phyloP scores from a whole-genome alignment of 2,329 filamentous ascomycete species.

The Sporothrix pallida region DNA sequence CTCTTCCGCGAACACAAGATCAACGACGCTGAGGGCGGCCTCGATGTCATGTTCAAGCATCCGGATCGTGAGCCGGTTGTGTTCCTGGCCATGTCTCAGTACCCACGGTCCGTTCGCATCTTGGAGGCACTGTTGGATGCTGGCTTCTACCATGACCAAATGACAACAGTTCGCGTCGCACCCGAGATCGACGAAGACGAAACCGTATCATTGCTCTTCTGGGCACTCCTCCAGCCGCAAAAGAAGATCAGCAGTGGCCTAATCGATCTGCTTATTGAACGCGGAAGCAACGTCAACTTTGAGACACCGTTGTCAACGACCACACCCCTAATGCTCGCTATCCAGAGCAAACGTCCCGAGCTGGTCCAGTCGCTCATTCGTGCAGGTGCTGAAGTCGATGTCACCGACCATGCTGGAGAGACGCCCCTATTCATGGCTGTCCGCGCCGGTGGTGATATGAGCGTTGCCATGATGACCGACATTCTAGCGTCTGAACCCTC shows the following conservation, averaged over 20 bases:
- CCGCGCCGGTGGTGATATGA: conserved; percentile 58
- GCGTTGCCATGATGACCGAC: conserved; percentile 59
- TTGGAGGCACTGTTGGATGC: conserved; percentile 60
- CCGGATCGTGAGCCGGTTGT: conserved; percentile 55
- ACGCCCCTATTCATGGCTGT: conserved; percentile 67
- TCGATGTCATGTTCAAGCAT: conserved; percentile 58
- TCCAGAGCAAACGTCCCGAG: conserved; percentile 61
- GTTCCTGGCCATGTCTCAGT: conserved; percentile 59
- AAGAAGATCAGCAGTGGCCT: conserved; percentile 65
- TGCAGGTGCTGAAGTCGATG: conserved; percentile 65
- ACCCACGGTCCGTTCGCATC: conserved; percentile 61
- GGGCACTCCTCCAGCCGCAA: conserved; percentile 67
- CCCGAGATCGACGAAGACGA: conserved; percentile 56
- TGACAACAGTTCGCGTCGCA: conserved; percentile 51
- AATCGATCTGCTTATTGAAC: conserved; percentile 61
- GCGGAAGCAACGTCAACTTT: conserved; percentile 63
- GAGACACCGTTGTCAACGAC: conserved; percentile 58
- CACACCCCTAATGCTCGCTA: conserved; percentile 65
- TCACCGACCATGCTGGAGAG: conserved; percentile 60
- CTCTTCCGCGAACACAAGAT: conserved; percentile 59
- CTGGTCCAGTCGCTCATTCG: conserved; percentile 62
- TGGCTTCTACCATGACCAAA: conserved; percentile 66
- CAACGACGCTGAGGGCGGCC: conserved; percentile 52
- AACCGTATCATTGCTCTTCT: conserved; percentile 61
- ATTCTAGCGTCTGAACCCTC: conserved; percentile 62